phyloP scores from a whole-genome alignment of 768 basidiomycete genomes.

The Serendipita vermifera region DNA sequence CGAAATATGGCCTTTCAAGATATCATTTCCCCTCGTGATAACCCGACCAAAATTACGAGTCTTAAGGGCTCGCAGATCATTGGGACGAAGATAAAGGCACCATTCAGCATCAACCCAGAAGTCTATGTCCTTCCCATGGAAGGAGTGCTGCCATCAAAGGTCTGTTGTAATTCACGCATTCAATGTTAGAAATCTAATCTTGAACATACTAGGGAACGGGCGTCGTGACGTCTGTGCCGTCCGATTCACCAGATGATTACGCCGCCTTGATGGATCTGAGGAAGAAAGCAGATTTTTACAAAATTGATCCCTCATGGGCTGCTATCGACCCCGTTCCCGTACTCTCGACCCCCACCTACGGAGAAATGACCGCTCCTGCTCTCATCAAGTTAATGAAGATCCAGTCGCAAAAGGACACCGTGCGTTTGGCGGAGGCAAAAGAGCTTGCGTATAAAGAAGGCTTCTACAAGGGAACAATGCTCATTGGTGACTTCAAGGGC shows the following conservation, averaged over 20 bases:
- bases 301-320: slow-evolving; percentile 82
- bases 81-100: slow-evolving; percentile 83
- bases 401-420: slow-evolving; percentile 85
- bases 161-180: slow-evolving; percentile 18
- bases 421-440: slow-evolving; percentile 91
- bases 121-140: slow-evolving; percentile 99
- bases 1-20: slow-evolving; percentile 95
- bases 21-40: slow-evolving; percentile 59
- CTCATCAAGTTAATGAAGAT: slow-evolving; percentile 85
- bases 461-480: slow-evolving; percentile 89
- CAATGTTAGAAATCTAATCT: slow-evolving; percentile 7
- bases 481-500: slow-evolving; percentile 84
- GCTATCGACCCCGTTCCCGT: slow-evolving; percentile 78
- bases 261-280: slow-evolving; percentile 78
- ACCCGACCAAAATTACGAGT: slow-evolving; percentile 57
- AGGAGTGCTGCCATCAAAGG: slow-evolving; percentile 88
- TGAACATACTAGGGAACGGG: slow-evolving; percentile 64
- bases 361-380: slow-evolving; percentile 74
- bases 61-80: slow-evolving; percentile 68
- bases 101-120: slow-evolving; percentile 66
- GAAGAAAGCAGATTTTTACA: slow-evolving; percentile 95
- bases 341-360: slow-evolving; percentile 80
- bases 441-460: slow-evolving; percentile 98
- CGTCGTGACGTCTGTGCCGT: slow-evolving; percentile 94
- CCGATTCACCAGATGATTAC: slow-evolving; percentile 96